Evolutionary conservation across 371 early-diverging fungal species (phyloP).

Genomic region (Nematocida displodere): DNA sequence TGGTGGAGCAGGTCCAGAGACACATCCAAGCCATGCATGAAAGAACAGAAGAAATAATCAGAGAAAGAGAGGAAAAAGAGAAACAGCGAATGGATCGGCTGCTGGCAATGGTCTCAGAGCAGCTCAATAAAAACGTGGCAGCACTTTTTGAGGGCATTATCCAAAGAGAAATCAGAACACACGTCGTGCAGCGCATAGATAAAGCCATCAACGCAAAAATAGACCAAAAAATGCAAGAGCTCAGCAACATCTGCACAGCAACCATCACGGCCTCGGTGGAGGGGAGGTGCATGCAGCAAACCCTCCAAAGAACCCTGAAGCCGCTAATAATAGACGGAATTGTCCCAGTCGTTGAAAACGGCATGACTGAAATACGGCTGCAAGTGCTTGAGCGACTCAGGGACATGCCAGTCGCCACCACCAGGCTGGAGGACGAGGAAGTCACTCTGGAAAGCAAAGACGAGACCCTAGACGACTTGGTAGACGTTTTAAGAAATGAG

Average conservation of each 20-base stretch:
- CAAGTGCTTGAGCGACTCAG: slow-evolving; percentile 57
- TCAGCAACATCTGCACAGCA: slow-evolving; percentile 5
- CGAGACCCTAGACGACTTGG: slow-evolving; percentile 28
- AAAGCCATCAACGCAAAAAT: slow-evolving; percentile 1
- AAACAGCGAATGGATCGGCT: slow-evolving; percentile 23
- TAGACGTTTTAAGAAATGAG: slow-evolving; percentile 4
- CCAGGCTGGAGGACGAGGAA: neutral
- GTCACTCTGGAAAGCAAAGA: slow-evolving; percentile 46
- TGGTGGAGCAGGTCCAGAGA: neutral
- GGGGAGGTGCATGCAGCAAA: slow-evolving; percentile 9
- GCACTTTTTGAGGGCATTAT: slow-evolving; percentile 23
- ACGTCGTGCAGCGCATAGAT: slow-evolving; percentile 20
- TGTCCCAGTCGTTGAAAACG: slow-evolving; percentile 59
- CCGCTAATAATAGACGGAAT: slow-evolving; percentile 45
- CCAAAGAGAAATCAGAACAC: slow-evolving; percentile 40
- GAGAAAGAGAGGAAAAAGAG: slow-evolving; percentile 52
- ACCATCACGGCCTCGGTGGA: neutral
- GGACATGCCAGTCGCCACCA: slow-evolving; percentile 15
- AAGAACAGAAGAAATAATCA: slow-evolving; percentile 39
- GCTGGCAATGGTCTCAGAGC: slow-evolving; percentile 38
- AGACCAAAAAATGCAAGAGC: slow-evolving; percentile 29
- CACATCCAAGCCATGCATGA: neutral
- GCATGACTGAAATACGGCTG: slow-evolving; percentile 61
- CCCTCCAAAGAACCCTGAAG: slow-evolving; percentile 28
- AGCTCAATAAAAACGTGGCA: slow-evolving; percentile 48